A percentile compares a stretch with the other conserved stretches of the same genome.
Evolutionary conservation across 1,284 basidiomycete species (phyloP).

Genomic region (Anthracocystis panici-leucophaei): DNA sequence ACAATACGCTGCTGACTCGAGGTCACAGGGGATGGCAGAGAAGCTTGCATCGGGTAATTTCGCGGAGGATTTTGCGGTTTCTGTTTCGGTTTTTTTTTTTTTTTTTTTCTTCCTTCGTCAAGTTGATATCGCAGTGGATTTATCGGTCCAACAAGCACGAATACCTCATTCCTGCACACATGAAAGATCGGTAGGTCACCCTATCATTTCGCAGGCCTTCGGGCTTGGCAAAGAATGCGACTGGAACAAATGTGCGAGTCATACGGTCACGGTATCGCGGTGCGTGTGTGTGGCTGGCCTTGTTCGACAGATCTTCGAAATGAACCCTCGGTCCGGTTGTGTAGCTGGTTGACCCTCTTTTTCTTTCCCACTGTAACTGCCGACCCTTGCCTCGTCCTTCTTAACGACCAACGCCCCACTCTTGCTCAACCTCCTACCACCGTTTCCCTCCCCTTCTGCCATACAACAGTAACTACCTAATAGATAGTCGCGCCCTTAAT

Average conservation of each 20-base stretch:
- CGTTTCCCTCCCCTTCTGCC: neutral
- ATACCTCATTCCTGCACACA: neutral
- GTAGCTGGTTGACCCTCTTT: neutral
- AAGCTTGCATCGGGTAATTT: constrained; percentile 5
- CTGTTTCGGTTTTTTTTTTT: neutral
- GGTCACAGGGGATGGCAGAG: neutral
- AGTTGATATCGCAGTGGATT: neutral
- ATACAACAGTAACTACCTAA: neutral
- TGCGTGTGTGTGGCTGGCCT: constrained; percentile 2
- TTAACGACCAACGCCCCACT: neutral
- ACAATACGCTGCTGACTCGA: too few species aligned
- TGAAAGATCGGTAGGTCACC: neutral
- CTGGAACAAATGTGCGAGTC: neutral
- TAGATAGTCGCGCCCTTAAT: too few species aligned
- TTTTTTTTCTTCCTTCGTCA: neutral
- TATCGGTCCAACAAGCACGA: constrained; percentile 1
- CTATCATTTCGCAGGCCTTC: neutral
- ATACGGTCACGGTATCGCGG: neutral
- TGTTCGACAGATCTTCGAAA: constrained; percentile 13
- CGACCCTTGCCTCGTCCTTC: neutral
- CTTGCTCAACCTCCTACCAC: too few species aligned
- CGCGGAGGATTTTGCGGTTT: constrained; percentile 1
- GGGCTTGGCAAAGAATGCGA: neutral
- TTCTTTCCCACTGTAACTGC: neutral
- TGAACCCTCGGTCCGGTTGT: constrained; percentile 5